Conservation (phyloP, 257 asterid genomes). For the Capsicum rhomboideum region DNA sequence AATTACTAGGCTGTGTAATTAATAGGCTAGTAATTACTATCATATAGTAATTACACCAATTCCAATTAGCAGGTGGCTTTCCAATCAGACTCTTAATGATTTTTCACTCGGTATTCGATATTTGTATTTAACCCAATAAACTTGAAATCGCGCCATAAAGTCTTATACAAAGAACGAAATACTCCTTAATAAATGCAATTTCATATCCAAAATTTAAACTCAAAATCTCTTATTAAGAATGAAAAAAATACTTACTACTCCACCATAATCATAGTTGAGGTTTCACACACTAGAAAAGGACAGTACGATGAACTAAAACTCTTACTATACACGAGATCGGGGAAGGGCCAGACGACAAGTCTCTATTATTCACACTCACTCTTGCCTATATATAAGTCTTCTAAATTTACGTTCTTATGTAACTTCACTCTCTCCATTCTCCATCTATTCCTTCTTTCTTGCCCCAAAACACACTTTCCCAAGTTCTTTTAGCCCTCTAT, state of each 20-base stretch:
- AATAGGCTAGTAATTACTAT: too few relatives aligned
- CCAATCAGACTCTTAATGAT: too few relatives aligned
- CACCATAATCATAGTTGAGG: accelerated
- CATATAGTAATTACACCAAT: too few relatives aligned
- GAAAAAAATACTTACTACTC: background rate
- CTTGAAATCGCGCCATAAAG: too few relatives aligned
- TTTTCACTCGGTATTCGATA: too few relatives aligned
- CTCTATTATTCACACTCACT: background rate
- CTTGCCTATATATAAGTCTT: background rate
- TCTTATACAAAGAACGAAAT: background rate
- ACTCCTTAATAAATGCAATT: background rate
- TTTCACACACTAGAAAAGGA: too few relatives aligned
- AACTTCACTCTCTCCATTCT: background rate
- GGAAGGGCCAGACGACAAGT: too few relatives aligned
- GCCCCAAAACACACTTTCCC: background rate
- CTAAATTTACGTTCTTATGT: background rate
- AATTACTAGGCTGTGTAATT: too few relatives aligned
- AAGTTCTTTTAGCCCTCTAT: background rate
- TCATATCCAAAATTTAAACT: background rate
- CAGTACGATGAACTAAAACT: too few relatives aligned
- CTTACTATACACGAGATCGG: too few relatives aligned
- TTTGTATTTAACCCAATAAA: too few relatives aligned
- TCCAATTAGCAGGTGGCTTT: too few relatives aligned
- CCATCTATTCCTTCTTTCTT: background rate
- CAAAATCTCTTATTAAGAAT: background rate